These are phyloP conservation scores for Petasospora fabianii DNA, from an alignment of 1,139 yeast genomes.

Conservation along the genomic window DNA sequence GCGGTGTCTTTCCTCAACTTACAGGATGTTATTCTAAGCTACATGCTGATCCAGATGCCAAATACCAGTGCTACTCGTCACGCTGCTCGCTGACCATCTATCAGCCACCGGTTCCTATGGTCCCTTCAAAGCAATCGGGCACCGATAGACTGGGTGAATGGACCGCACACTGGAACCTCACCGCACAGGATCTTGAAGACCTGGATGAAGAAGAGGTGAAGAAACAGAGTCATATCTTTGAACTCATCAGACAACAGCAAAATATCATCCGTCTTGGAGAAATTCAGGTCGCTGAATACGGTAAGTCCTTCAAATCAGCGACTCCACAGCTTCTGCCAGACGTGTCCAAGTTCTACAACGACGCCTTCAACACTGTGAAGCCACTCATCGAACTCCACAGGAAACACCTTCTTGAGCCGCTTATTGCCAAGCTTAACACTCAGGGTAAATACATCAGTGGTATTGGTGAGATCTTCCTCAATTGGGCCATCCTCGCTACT, in stretches of 20 bases:
- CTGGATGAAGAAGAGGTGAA: slow-evolving; percentile 55
- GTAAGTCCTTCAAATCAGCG: slow-evolving; percentile 39
- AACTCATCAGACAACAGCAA: slow-evolving; percentile 70
- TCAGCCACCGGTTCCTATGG: slow-evolving; percentile 22
- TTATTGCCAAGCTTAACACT: slow-evolving; percentile 42
- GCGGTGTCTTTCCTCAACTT: slow-evolving; percentile 22
- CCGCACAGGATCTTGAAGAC: slow-evolving; percentile 52
- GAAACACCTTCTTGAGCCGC: slow-evolving; percentile 52
- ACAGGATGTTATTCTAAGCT: slow-evolving; percentile 25
- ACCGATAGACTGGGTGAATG: slow-evolving; percentile 46
- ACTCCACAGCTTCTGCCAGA: slow-evolving; percentile 41
- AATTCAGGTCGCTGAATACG: slow-evolving; percentile 58
- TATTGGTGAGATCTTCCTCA: slow-evolving; percentile 59
- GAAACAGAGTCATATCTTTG: slow-evolving; percentile 75
- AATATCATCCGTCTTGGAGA: slow-evolving; percentile 67
- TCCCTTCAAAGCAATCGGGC: slow-evolving; percentile 12
- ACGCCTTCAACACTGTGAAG: slow-evolving; percentile 57
- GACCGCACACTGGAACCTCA: slow-evolving; percentile 72
- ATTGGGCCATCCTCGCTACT: slow-evolving; percentile 63
- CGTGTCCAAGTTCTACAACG: slow-evolving; percentile 53
- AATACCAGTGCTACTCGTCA: slow-evolving; percentile 24
- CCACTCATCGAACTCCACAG: slow-evolving; percentile 62
- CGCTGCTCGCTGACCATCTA: slow-evolving; percentile 24
- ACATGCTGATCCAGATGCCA: slow-evolving; percentile 9
- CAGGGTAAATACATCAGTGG: slow-evolving; percentile 69